phyloP scores from a whole-genome alignment of 352 stramenopile species.

The Blastocystis sp. region DNA sequence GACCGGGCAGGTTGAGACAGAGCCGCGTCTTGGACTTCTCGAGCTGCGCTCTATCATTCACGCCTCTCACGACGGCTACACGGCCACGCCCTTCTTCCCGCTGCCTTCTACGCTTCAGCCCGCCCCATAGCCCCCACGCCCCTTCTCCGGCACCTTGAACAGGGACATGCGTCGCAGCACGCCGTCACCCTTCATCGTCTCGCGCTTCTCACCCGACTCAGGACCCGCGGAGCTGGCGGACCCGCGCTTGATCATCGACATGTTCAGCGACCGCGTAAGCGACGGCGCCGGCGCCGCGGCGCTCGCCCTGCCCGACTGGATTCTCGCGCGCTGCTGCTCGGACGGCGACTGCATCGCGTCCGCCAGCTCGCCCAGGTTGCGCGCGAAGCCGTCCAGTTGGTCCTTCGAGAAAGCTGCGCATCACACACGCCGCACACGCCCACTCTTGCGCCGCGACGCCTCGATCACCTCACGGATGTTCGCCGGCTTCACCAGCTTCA shows the following conservation, averaged over 20 bases:
- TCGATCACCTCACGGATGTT: constrained; percentile 3
- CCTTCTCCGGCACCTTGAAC: neutral
- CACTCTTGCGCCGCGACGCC: neutral
- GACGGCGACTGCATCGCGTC: neutral
- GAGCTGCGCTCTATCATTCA: constrained; percentile 32
- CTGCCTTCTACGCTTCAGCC: constrained; percentile 8
- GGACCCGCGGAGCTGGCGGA: neutral
- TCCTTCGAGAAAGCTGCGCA: constrained; percentile 18
- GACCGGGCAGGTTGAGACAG: neutral
- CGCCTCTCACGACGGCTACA: neutral
- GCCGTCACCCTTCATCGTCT: constrained; percentile 1
- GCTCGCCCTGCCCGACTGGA: neutral
- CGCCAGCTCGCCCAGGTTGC: neutral
- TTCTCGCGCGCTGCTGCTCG: neutral
- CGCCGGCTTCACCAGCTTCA: constrained; percentile 14
- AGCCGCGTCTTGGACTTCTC: constrained; percentile 38
- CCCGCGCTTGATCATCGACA: neutral
- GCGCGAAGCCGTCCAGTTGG: neutral
- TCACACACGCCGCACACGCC: neutral
- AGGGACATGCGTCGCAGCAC: constrained; percentile 7
- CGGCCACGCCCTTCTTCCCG: constrained; percentile 5
- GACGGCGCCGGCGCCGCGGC: neutral
- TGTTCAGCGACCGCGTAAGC: neutral
- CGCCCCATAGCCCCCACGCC: neutral
- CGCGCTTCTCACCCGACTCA: neutral